A percentile compares a stretch with the other conserved stretches of the same genome.
phyloP scores from a whole-genome alignment of 2,329 filamentous ascomycete genomes.

The Fusarium ramigenum region DNA sequence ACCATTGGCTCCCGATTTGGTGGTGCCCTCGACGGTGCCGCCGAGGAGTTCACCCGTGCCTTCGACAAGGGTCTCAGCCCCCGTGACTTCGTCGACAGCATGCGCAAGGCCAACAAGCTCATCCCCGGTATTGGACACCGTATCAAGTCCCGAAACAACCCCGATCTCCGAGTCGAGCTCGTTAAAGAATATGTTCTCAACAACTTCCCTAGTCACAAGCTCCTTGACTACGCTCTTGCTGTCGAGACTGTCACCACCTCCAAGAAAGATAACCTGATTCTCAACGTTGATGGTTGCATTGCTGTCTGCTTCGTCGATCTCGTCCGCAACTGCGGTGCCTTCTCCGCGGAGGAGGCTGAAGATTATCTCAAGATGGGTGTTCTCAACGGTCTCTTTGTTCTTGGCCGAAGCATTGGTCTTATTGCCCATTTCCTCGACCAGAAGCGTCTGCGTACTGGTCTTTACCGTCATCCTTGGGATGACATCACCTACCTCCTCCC shows the following conservation, averaged over 20 bases:
- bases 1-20: slow-evolving; percentile 98
- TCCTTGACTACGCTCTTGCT: slow-evolving; percentile 97
- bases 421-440: slow-evolving; percentile 99
- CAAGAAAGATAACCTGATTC: slow-evolving; percentile 99
- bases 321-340: slow-evolving; percentile 96
- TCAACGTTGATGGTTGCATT: slow-evolving; percentile 98
- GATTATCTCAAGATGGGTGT: slow-evolving; percentile 99
- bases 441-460: slow-evolving; percentile 97
- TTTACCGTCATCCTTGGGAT: slow-evolving; percentile 99
- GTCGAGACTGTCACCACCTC: slow-evolving; percentile 98
- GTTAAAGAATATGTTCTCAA: slow-evolving; percentile 99
- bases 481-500: slow-evolving; percentile 96
- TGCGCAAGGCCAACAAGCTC: slow-evolving; percentile 99
- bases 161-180: slow-evolving; percentile 98
- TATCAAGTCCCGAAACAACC: slow-evolving; percentile 99
- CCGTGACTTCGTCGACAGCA: slow-evolving; percentile 97
- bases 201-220: slow-evolving; percentile 97
- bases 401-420: slow-evolving; percentile 95
- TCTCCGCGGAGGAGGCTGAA: slow-evolving; percentile 94
- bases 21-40: slow-evolving; percentile 96
- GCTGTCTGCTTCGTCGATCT: slow-evolving; percentile 99
- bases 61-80: slow-evolving; percentile 98
- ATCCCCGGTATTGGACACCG: slow-evolving; percentile 99
- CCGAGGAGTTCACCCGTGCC: slow-evolving; percentile 97
- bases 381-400: slow-evolving; percentile 98